Evolutionary conservation across 805 yeast species (phyloP).

Genomic region (Sugiyamaella mastotermitis): DNA sequence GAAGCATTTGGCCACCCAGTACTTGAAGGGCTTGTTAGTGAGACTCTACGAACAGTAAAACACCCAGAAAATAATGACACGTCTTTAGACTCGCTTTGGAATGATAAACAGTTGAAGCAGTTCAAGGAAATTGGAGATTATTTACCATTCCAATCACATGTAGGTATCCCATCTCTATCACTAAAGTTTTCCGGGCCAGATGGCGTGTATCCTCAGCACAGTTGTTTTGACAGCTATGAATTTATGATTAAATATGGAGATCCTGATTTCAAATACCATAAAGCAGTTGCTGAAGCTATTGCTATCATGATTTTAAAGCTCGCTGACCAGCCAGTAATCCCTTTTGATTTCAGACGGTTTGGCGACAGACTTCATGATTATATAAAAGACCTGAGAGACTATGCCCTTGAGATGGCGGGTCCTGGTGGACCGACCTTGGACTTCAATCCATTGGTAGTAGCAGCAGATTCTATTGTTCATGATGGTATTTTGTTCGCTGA

Average conservation of each 20-base stretch:
- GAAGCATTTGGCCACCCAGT: conserved; percentile 61
- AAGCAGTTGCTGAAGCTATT: conserved; percentile 49
- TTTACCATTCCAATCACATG: conserved; percentile 55
- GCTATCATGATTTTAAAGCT: conserved; percentile 49
- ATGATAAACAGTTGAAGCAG: conserved; percentile 9
- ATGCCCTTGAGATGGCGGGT: conserved; percentile 18
- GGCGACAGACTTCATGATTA: conserved; percentile 40
- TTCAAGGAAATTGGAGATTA: conserved; percentile 49
- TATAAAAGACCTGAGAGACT: conserved; percentile 39
- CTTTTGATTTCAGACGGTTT: conserved; percentile 50
- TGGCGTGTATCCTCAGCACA: conserved; percentile 37
- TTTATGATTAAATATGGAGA: conserved; percentile 49
- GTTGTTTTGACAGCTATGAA: conserved; percentile 62
- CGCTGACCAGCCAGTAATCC: conserved; percentile 73
- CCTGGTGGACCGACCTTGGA: conserved; percentile 20
- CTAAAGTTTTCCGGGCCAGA: conserved; percentile 38
- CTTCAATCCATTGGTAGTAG: conserved; percentile 26
- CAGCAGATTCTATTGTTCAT: conserved; percentile 36
- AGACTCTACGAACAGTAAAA: conserved; percentile 31
- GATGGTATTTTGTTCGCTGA: conserved; percentile 44
- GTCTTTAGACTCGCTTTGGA: conserved; percentile 11
- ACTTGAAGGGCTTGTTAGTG: conserved; percentile 43
- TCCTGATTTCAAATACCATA: conserved; percentile 49
- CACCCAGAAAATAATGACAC: conserved; percentile 17
- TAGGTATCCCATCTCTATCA: conserved; percentile 68